phyloP scores from a whole-genome alignment of 352 stramenopile genomes.

The Phytophthora syringae region DNA sequence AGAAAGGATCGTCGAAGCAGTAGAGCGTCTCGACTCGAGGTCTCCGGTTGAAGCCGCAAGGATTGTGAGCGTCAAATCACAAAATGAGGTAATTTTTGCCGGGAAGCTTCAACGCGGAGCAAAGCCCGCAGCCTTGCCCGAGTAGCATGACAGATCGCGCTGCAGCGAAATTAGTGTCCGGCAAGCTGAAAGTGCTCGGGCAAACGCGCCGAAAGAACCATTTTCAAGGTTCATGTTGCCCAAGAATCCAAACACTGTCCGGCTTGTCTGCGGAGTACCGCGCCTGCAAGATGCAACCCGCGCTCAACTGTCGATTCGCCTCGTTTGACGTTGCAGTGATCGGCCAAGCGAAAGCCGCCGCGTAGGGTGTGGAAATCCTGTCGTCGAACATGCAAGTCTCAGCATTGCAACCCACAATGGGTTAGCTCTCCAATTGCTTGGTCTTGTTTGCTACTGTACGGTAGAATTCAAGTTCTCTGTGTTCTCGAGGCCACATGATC shows the following conservation, averaged over 20 bases:
- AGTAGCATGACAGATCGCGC: constrained; percentile 3
- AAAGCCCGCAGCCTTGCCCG: neutral
- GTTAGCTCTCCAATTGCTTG: no score
- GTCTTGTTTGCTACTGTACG: neutral
- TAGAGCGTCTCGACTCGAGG: constrained; percentile 6
- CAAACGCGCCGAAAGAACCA: no score
- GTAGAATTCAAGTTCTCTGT: neutral
- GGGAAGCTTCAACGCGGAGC: neutral
- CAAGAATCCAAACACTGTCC: constrained; percentile 19
- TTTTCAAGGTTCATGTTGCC: constrained; percentile 20
- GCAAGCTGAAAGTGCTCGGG: no score
- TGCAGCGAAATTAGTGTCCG: constrained; percentile 10
- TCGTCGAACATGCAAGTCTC: constrained; percentile 3
- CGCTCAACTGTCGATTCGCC: constrained; percentile 26
- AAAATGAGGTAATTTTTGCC: constrained; percentile 19
- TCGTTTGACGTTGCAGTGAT: constrained; percentile 25
- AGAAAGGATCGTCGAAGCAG: constrained; percentile 18
- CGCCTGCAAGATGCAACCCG: constrained; percentile 21
- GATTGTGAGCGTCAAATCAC: constrained; percentile 29
- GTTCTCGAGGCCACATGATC: neutral
- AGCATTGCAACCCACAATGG: neutral
- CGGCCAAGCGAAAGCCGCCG: neutral
- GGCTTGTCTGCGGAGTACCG: constrained; percentile 26
- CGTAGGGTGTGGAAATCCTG: constrained; percentile 21
- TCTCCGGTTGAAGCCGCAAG: neutral